Conservation (phyloP, 768 basidiomycete genomes). For the Lactarius deliciosus region DNA sequence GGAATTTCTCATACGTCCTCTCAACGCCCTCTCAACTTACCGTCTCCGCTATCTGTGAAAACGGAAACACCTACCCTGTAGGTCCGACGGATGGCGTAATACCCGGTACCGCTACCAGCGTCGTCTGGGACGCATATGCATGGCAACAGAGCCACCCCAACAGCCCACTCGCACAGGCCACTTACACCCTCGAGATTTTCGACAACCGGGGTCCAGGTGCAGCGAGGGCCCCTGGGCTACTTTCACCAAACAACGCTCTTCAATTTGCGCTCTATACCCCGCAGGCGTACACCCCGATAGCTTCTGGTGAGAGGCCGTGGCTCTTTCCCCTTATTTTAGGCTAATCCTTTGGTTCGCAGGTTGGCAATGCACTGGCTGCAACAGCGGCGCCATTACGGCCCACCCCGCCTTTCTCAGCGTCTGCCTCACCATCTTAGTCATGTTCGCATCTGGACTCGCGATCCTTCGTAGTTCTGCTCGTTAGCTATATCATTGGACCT, state of each 20-base stretch:
- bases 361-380: conserved; percentile 56
- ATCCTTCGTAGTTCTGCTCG: conserved; percentile 45
- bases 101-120: conserved; percentile 64
- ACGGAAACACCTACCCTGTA: conserved; percentile 88
- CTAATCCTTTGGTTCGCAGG: conserved; percentile 38
- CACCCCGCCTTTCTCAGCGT: conserved; percentile 59
- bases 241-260: conserved; percentile 66
- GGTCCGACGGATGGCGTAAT: conserved; percentile 75
- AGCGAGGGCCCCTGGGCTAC: conserved; percentile 56
- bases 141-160: conserved; percentile 65
- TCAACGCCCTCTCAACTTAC: conserved; percentile 74
- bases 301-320: conserved; percentile 43
- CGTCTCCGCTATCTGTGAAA: conserved; percentile 76
- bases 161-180: conserved; percentile 69
- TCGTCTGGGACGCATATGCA: conserved; percentile 78
- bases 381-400: conserved; percentile 40
- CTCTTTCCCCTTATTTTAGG: background rate
- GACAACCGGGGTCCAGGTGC: conserved; percentile 76
- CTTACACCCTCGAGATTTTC: conserved; percentile 78
- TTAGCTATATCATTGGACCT: conserved; percentile 18
- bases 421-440: conserved; percentile 55
- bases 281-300: conserved; percentile 62
- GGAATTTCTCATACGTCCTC: conserved; percentile 81
- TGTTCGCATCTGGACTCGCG: conserved; percentile 65
- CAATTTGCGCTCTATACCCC: conserved; percentile 87